Evolutionary conservation across 2,329 filamentous ascomycete species (phyloP).

Genomic region (Pseudogymnoascus sp.): DNA sequence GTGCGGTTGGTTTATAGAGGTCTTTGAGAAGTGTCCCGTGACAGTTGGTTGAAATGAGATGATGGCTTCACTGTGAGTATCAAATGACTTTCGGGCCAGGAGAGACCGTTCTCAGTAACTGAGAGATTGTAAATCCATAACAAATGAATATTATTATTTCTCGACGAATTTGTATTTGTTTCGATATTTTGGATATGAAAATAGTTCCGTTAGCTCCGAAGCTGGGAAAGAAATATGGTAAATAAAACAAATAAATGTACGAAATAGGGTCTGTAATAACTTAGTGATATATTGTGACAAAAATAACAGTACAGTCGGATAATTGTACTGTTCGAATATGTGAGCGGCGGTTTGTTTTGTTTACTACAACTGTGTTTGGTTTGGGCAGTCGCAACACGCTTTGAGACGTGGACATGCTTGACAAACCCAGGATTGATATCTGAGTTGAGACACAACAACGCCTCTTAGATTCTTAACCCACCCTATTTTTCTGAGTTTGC

Average conservation of each 20-base stretch:
- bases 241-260: background rate
- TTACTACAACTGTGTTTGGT: background rate
- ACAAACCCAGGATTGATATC: background rate
- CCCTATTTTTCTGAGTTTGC: background rate
- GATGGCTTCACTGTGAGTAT: background rate
- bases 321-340: background rate
- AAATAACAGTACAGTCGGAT: background rate
- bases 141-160: background rate
- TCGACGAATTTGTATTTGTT: background rate
- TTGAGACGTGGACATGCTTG: background rate
- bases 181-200: background rate
- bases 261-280: background rate
- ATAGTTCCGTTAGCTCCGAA: background rate
- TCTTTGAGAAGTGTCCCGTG: background rate
- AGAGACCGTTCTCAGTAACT: background rate
- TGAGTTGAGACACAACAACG: background rate
- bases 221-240: background rate
- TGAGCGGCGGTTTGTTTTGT: background rate
- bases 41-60: background rate
- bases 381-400: background rate
- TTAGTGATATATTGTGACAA: background rate
- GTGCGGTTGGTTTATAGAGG: background rate
- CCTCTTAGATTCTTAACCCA: background rate
- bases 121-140: background rate
- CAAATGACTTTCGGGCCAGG: background rate